These are phyloP conservation scores for Candida glaebosa DNA, from an alignment of 805 yeast species.

Conservation along the genomic window DNA sequence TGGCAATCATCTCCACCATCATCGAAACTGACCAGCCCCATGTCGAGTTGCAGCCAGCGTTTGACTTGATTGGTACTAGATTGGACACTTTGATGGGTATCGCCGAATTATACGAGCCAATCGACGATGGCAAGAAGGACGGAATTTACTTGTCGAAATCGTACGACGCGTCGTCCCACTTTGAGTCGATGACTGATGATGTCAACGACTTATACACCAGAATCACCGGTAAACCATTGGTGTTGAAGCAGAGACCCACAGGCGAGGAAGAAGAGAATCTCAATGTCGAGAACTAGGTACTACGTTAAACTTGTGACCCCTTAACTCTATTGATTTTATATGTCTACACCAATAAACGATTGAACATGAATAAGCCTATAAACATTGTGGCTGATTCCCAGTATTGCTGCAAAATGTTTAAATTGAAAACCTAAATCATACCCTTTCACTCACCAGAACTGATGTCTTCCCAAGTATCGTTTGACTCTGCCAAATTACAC, in stretches of 20 bases:
- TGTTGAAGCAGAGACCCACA: constrained; percentile 69
- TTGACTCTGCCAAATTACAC: too few species aligned
- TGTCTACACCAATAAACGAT: too few species aligned
- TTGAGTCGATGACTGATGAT: constrained; percentile 94
- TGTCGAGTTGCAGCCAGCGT: constrained; percentile 88
- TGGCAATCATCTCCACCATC: constrained; percentile 92
- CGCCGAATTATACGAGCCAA: constrained; percentile 85
- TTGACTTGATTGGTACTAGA: constrained; percentile 77
- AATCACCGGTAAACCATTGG: constrained; percentile 88
- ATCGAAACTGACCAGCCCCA: constrained; percentile 93
- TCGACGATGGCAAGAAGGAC: constrained; percentile 75
- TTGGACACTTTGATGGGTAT: constrained; percentile 91
- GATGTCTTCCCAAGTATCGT: too few species aligned
- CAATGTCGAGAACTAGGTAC: constrained; percentile 14
- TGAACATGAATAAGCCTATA: too few species aligned
- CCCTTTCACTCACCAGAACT: too few species aligned
- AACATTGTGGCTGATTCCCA: too few species aligned
- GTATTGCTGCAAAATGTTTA: too few species aligned
- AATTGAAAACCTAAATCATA: too few species aligned
- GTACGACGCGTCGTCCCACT: constrained; percentile 93
- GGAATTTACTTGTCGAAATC: constrained; percentile 81
- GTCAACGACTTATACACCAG: constrained; percentile 91
- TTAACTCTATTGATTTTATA: too few species aligned
- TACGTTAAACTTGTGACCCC: too few species aligned
- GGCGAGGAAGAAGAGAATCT: constrained; percentile 51